Evolutionary conservation across 495 filamentous ascomycete genomes (phyloP), one percentile per base, ranked within the genome.

Genomic region (Aspergillus conjunctus): DNA sequence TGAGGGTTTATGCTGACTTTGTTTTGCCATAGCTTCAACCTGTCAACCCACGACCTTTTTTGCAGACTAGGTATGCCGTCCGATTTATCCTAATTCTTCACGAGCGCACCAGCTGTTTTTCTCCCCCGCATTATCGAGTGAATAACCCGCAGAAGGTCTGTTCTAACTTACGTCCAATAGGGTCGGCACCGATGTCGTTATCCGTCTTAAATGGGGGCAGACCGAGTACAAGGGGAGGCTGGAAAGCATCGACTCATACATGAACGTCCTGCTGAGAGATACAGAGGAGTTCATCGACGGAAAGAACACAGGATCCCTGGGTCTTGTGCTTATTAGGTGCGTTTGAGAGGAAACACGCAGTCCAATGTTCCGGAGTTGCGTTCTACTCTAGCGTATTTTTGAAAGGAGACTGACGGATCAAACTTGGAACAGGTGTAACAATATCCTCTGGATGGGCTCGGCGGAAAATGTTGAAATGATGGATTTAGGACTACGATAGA

Each of bases 151-250:
- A 21, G 12, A 20, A 39, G 31, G 7, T 7, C 17, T 55, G 37
- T 15, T 45, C 60, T 63, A 60, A 51, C 44, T 11, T 17, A 7
- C 45, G 10, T 21, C 9, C 5, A 37, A 64, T 68, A 93, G 90
- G 56, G 88, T 98, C 80, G 90, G 95, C 79, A 86, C 92, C 73
- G 86, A 92, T 71, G 84, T 98, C 69, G 80, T 93, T 56, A 88
- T 98, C 45, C 90, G 92, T 65, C 85, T 98, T 31, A 98, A 98
- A 82, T 98, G 94, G 94, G 92, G 91, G 65, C 87, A 96, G 71
- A 94, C 91, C 33, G 95, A 98, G 77, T 98, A 98, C 84, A 91
- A 91, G 71, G 94, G 94, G 65, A 85, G 83, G 46, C 85, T 98
- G 56, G 91, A 98, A 66, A 90, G 84, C 77, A 90, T 96, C 65